Base-by-base conservation (phyloP, 2,329 filamentous ascomycete genomes). In the Cercospora sp. region DNA sequence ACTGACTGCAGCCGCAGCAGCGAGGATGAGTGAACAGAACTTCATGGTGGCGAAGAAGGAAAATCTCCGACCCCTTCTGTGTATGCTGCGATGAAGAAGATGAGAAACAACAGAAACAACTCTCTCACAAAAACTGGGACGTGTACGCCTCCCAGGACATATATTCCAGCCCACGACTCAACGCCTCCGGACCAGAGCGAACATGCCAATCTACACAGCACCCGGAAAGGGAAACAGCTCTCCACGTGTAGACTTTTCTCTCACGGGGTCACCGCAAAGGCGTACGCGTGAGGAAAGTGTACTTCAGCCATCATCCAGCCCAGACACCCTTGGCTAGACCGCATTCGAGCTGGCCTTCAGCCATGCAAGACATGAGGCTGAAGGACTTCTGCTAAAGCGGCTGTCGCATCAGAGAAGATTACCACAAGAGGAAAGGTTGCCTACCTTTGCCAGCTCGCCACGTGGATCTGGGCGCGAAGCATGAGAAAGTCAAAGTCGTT, bases 11-110 rank as follows among this genome's bases (percentile, higher is more conserved):
- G 45, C 28, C 20, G 61, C 61, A 55, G 61, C 48, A 63, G 61
- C 61, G 8, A 63, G 61, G 30, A 63, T 30, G 30, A 48, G 42
- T 26, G 61, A 31, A n/a, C 7, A 53, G 45, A 63, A 63, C 48
- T 40, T 63, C 61, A 63, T 63, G 16, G n/a, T 55, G 45, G 48
- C 48, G 18, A 51, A 2, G n/a, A 10, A 48, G 9, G 16, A 8
- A 48, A n/a, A 28, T 8, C 12, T 7, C 48, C 48, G 23, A 8
- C 23, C 48, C 16, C 48, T 55, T 28, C 48, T 55, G 23, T 55
- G 48, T 55, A 55, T 53, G 18, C 23, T 6, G 48, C 10, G 23
- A 9, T 28, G 48, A 55, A 13, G 20, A 55, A 48, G 45, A 48
- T 18, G n/a, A 48, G 45, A 48, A 30, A 53, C 23, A 53, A 53